Evolutionary conservation across 306 rosid genomes (phyloP).

Genomic region (Luffa acutangula): DNA sequence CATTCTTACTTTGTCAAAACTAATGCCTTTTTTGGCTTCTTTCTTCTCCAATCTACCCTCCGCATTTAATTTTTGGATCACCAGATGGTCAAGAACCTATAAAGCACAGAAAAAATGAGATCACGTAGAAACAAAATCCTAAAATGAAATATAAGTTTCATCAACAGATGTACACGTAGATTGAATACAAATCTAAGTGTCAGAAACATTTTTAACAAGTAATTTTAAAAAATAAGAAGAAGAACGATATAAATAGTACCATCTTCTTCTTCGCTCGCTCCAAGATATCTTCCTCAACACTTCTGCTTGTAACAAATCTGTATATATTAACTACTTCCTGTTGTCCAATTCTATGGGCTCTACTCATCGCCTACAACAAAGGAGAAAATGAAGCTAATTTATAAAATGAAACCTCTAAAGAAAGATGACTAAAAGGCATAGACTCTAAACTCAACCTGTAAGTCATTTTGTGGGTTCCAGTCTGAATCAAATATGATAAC

Average conservation of each 20-base stretch:
- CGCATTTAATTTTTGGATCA: conserved; percentile 95
- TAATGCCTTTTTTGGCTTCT: conserved; percentile 81
- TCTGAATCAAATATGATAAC: conserved; percentile 98
- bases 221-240: neutral
- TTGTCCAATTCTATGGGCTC: conserved; percentile 98
- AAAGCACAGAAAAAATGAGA: conserved; percentile 21
- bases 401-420: neutral
- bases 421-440: neutral
- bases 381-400: neutral
- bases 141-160: neutral
- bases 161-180: neutral
- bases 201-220: neutral
- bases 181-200: neutral
- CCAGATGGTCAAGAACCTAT: conserved; percentile 98
- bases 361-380: conserved; percentile 81
- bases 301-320: conserved; percentile 94
- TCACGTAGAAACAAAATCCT: conserved; percentile 7
- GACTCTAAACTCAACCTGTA: conserved; percentile 46
- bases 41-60: conserved; percentile 98
- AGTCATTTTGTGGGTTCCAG: conserved; percentile 99
- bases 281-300: conserved; percentile 98
- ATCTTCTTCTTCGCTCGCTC: conserved; percentile 98
- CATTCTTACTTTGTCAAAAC: conserved; percentile 82
- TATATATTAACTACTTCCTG: conserved; percentile 98
- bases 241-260: conserved; percentile 31